Conservation (phyloP, 192 early-diverging fungal species). For the Coemansia sp. region DNA sequence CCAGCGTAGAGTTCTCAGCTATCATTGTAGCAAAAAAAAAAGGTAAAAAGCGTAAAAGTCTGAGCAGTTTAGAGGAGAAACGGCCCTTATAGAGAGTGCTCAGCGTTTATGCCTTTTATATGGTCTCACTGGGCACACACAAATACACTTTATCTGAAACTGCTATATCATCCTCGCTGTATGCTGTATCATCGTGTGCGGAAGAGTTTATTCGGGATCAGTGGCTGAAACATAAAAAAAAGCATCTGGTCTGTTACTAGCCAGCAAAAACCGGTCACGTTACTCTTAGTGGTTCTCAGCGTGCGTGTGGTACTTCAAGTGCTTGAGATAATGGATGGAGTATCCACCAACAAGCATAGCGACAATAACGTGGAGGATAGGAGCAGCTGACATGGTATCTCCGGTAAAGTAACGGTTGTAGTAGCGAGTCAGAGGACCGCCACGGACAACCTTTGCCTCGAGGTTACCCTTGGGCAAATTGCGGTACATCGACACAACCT, state of each 20-base stretch:
- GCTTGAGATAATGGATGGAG: constrained; percentile 76
- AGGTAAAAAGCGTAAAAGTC: not conserved
- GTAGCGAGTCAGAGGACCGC: constrained; percentile 64
- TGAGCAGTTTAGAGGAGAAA: not conserved
- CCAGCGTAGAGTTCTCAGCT: not conserved
- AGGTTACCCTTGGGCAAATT: constrained; percentile 72
- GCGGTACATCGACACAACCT: constrained; percentile 76
- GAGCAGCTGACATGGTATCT: constrained; percentile 68
- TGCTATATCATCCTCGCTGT: not conserved
- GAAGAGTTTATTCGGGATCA: not conserved
- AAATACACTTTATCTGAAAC: not conserved
- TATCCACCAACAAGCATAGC: constrained; percentile 67
- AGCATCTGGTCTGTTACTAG: not conserved
- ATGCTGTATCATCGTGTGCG: not conserved
- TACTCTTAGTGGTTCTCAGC: constrained; percentile 73
- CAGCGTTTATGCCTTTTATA: not conserved
- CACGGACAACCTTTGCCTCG: constrained; percentile 55
- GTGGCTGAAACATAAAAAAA: not conserved
- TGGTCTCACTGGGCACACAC: not conserved
- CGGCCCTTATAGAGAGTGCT: not conserved
- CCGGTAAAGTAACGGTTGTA: constrained; percentile 74
- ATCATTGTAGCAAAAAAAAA: not conserved
- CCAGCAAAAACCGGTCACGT: not conserved
- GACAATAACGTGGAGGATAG: constrained; percentile 65
- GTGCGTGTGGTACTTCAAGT: constrained; percentile 84